Percentiles rank a stretch among this genome's conserved stretches.
Conservation (phyloP, 2,329 filamentous ascomycete genomes). For the Cercospora sp. region DNA sequence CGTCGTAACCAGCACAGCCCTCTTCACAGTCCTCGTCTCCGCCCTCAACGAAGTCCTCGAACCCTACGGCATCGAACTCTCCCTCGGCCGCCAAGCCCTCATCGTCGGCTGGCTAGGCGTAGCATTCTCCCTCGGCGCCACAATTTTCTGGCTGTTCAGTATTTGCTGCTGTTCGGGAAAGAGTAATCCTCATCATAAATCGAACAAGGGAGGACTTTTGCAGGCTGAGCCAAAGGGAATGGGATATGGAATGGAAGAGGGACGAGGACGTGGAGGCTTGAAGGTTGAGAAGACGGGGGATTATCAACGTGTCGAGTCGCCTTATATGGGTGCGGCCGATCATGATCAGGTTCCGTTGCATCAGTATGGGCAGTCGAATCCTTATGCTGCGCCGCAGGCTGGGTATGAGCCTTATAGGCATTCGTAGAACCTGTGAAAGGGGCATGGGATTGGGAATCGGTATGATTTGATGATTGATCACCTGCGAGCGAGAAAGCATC, state of each 20-base stretch:
- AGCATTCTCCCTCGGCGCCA: constrained; percentile 71
- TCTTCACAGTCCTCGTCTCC: constrained; percentile 69
- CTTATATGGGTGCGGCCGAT: constrained; percentile 39
- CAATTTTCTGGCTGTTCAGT: constrained; percentile 88
- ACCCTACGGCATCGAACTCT: constrained; percentile 68
- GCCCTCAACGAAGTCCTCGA: constrained; percentile 67
- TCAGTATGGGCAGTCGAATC: constrained; percentile 24
- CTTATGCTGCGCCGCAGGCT: constrained; percentile 43
- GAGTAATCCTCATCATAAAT: constrained; percentile 49
- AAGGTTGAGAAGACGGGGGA: constrained; percentile 61
- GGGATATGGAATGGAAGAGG: constrained; percentile 26
- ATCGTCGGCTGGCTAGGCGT: constrained; percentile 75
- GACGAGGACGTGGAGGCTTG: constrained; percentile 38
- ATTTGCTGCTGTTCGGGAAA: constrained; percentile 86
- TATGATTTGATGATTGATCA: not conserved
- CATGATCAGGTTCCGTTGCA: constrained; percentile 36
- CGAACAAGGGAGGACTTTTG: constrained; percentile 42
- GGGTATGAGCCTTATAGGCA: constrained; percentile 48
- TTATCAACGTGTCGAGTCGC: constrained; percentile 56
- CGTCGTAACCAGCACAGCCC: constrained; percentile 71
- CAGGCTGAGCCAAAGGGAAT: constrained; percentile 35
- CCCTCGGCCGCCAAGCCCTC: constrained; percentile 69
- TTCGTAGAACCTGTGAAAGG: not conserved
- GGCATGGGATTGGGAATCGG: not conserved
- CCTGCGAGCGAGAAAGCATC: constrained; percentile 8